phyloP scores from a whole-genome alignment of 768 basidiomycete genomes.

The Lentinus brumalis region DNA sequence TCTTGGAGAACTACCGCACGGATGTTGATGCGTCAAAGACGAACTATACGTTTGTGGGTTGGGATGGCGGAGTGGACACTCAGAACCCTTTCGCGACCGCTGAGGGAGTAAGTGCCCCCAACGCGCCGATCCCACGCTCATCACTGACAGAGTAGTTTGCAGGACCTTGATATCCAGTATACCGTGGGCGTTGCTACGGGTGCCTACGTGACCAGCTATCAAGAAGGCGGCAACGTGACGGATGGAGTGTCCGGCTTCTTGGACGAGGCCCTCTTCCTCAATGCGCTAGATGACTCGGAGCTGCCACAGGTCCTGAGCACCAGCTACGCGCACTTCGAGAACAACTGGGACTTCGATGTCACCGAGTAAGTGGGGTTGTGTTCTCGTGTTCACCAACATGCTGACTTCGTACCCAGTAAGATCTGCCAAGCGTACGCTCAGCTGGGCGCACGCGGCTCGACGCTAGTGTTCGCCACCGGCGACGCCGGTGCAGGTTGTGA shows the following conservation, averaged over 20 bases:
- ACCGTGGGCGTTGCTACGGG: slow-evolving; percentile 35
- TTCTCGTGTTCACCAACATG: no score
- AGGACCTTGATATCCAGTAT: slow-evolving; percentile 38
- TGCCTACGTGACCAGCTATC: slow-evolving; percentile 33
- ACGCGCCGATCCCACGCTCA: not conserved
- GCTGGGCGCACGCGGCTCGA: slow-evolving; percentile 35
- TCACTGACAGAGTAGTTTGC: slow-evolving; percentile 6
- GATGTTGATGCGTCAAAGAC: slow-evolving; percentile 23
- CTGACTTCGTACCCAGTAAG: slow-evolving; percentile 13
- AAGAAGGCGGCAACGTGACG: slow-evolving; percentile 29
- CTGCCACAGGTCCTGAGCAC: slow-evolving; percentile 35
- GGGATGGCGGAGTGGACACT: slow-evolving; percentile 32
- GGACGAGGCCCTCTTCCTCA: slow-evolving; percentile 37
- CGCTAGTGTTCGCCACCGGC: slow-evolving; percentile 38
- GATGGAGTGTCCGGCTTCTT: slow-evolving; percentile 34
- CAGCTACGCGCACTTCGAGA: slow-evolving; percentile 34
- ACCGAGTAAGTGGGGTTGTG: slow-evolving; percentile 25
- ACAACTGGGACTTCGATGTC: slow-evolving; percentile 19
- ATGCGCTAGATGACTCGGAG: slow-evolving; percentile 36
- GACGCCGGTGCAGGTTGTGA: slow-evolving; percentile 36
- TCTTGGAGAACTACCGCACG: slow-evolving; percentile 29
- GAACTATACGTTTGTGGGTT: slow-evolving; percentile 26
- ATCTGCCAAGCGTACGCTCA: slow-evolving; percentile 36
- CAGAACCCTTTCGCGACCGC: slow-evolving; percentile 25
- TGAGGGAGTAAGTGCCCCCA: slow-evolving; percentile 26